Conservation (phyloP, 2,329 filamentous ascomycete genomes). For the Davidsoniella neocaledoniae region DNA sequence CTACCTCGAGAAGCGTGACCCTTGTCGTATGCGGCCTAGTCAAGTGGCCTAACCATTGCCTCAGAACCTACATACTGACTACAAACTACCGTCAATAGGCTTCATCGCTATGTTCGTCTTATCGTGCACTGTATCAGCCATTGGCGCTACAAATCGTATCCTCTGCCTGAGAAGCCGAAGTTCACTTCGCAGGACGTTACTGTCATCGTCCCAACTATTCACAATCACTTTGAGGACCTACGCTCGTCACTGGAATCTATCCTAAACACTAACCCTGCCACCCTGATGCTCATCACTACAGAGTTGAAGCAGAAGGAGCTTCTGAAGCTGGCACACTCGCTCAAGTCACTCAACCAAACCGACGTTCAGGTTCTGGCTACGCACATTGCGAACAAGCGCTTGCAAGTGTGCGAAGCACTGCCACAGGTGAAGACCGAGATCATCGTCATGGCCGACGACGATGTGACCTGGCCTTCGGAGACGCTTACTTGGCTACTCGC, state of each 20-base stretch:
- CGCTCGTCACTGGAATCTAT: conserved; percentile 67
- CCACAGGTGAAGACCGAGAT: conserved; percentile 69
- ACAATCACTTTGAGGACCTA: conserved; percentile 70
- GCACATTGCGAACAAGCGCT: conserved; percentile 81
- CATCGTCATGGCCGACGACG: conserved; percentile 87
- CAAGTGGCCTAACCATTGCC: background rate
- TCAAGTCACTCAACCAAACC: conserved; percentile 36
- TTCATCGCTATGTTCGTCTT: conserved; percentile 75
- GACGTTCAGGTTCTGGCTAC: conserved; percentile 61
- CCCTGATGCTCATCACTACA: conserved; percentile 77
- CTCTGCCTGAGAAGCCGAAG: conserved; percentile 63
- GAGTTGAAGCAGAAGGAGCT: conserved; percentile 58
- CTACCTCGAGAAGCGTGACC: background rate
- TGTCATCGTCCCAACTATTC: conserved; percentile 84
- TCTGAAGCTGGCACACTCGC: conserved; percentile 36
- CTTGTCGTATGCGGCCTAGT: conserved; percentile 14
- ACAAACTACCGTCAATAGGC: conserved; percentile 29
- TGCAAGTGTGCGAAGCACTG: conserved; percentile 83
- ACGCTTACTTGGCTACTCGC: conserved; percentile 84
- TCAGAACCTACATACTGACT: background rate
- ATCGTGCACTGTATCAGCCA: conserved; percentile 74
- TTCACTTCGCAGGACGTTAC: conserved; percentile 75
- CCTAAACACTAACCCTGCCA: conserved; percentile 48
- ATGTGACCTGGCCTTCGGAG: conserved; percentile 79
- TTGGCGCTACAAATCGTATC: conserved; percentile 73